phyloP scores from a whole-genome alignment of 2,329 filamentous ascomycete genomes.

The Hypocreales sp. region DNA sequence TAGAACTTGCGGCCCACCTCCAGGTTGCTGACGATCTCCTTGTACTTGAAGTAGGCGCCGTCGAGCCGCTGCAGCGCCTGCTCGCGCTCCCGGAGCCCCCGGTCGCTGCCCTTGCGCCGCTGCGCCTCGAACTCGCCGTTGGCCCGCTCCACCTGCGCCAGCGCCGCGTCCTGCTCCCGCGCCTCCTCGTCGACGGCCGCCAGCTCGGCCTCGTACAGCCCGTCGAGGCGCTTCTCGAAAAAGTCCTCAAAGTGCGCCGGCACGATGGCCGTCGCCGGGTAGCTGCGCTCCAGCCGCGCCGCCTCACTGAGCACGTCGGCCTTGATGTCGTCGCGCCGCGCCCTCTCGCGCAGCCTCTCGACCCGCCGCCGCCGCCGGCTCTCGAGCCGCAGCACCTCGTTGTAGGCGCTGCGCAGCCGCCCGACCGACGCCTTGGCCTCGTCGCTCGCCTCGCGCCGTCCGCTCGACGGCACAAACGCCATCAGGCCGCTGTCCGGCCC shows the following conservation, averaged over 20 bases:
- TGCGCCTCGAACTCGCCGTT: constrained; percentile 66
- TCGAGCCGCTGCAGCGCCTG: constrained; percentile 76
- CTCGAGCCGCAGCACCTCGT: constrained; percentile 74
- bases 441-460: constrained; percentile 63
- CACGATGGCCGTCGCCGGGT: constrained; percentile 70
- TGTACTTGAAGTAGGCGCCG: constrained; percentile 88
- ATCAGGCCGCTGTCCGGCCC: constrained; percentile 70
- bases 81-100: constrained; percentile 58
- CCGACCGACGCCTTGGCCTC: constrained; percentile 67
- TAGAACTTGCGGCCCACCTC: constrained; percentile 92
- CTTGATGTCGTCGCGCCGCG: constrained; percentile 77
- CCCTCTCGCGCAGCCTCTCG: constrained; percentile 63
- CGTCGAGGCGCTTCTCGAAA: constrained; percentile 66
- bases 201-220: constrained; percentile 63
- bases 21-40: constrained; percentile 83
- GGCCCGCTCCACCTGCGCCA: constrained; percentile 53
- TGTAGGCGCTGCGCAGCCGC: constrained; percentile 62
- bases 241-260: constrained; percentile 85
- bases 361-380: constrained; percentile 65
- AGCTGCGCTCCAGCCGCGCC: constrained; percentile 69
- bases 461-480: constrained; percentile 77
- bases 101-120: constrained; percentile 47
- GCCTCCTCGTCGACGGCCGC: constrained; percentile 56
- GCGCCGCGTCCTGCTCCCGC: constrained; percentile 59
- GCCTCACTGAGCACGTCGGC: constrained; percentile 71